These are phyloP conservation scores for Arabidopsis thaliana DNA, from an alignment of 345 rosid genomes.

Conservation along the genomic window TAIR10.1 NC_003076.8:26273001-26273500, in stretches of 20 bases:
- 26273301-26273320: constrained; percentile 65
- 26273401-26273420: neutral
- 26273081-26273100: neutral
- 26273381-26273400: constrained; percentile 14
- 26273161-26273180: neutral
- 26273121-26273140: constrained; percentile 4
- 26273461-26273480: constrained; percentile 55
- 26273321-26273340: constrained; percentile 65
- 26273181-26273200: neutral
- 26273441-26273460: constrained; percentile 60
- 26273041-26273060: neutral
- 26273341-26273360: constrained; percentile 70
- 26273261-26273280: constrained; percentile 61
- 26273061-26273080: neutral
- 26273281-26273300: constrained; percentile 57
- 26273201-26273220: neutral
- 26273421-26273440: constrained; percentile 59
- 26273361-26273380: constrained; percentile 9
- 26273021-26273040: neutral
- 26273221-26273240: neutral
- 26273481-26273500: constrained; percentile 63
- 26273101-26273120: neutral
- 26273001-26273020: neutral
- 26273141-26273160: neutral
- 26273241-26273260: constrained; percentile 49